phyloP scores from a whole-genome alignment of 306 rosid genomes.

The Leucaena leucocephala region DNA sequence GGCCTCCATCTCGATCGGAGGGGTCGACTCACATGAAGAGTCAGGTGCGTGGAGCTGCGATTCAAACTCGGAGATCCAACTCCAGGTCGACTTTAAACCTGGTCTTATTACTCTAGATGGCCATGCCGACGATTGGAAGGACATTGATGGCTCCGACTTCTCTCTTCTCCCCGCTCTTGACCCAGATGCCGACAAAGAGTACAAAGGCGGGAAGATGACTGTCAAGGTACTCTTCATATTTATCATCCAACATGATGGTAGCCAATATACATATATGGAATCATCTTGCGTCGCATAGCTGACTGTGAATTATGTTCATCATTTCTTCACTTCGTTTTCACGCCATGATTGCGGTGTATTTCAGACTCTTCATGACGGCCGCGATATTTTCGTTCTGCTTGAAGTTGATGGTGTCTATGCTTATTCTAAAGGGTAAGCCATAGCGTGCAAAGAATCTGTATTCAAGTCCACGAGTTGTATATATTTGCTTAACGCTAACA shows the following conservation, averaged over 20 bases:
- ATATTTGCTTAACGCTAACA: neutral
- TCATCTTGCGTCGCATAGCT: neutral
- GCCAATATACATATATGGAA: neutral
- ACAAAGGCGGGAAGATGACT: conserved; percentile 74
- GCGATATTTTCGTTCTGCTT: conserved; percentile 73
- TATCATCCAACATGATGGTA: neutral
- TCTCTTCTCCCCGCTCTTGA: conserved; percentile 88
- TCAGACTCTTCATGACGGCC: conserved; percentile 92
- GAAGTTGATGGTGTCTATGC: conserved; percentile 81
- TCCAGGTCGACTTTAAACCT: conserved; percentile 62
- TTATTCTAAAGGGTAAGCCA: conserved; percentile 76
- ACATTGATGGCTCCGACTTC: conserved; percentile 75
- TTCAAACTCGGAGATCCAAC: conserved; percentile 65
- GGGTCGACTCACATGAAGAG: conserved; percentile 73
- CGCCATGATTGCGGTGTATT: conserved; percentile 28
- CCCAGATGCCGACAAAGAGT: conserved; percentile 75
- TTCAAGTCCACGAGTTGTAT: neutral
- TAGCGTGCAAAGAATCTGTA: conserved; percentile 5
- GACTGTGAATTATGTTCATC: neutral
- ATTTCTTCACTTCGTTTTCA: neutral
- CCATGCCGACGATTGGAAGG: conserved; percentile 89
- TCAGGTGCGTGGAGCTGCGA: conserved; percentile 86
- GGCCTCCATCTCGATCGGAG: conserved; percentile 37
- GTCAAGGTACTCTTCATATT: conserved; percentile 59
- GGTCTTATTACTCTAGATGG: conserved; percentile 86